Conservation (phyloP, 2,329 filamentous ascomycete species). For the Lojkania enalia region DNA sequence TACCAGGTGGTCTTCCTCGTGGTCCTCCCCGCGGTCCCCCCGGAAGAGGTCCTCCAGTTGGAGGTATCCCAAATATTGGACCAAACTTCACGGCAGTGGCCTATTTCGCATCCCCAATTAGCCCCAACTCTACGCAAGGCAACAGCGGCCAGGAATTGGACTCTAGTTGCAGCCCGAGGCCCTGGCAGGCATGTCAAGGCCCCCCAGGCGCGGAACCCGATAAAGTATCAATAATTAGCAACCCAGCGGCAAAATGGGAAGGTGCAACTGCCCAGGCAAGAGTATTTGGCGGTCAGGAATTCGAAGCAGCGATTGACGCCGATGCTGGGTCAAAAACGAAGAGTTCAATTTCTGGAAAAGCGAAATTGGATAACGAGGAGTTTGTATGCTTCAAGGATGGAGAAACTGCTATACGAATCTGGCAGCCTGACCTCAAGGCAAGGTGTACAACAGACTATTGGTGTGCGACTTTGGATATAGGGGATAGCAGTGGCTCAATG, state of each 20-base stretch:
- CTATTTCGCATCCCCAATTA: constrained; percentile 12
- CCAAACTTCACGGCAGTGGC: constrained; percentile 13
- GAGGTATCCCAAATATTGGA: not conserved
- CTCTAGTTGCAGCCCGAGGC: too few species aligned
- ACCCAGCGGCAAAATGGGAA: constrained; percentile 14
- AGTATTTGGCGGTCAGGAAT: not conserved
- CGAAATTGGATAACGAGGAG: constrained; percentile 12
- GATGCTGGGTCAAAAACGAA: not conserved
- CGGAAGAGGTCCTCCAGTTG: too few species aligned
- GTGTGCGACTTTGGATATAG: constrained; percentile 4
- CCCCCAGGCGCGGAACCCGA: not conserved
- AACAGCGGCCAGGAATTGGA: not conserved
- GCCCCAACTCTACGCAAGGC: constrained; percentile 1
- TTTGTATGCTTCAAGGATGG: constrained; percentile 20
- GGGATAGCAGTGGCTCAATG: not conserved
- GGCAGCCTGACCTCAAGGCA: too few species aligned
- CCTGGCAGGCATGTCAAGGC: not conserved
- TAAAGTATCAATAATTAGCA: constrained; percentile 6
- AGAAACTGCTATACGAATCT: too few species aligned
- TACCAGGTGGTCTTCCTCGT: not conserved
- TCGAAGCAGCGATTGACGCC: not conserved
- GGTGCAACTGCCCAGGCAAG: constrained; percentile 1
- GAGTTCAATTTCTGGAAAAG: constrained; percentile 11
- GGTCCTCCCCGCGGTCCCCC: constrained; percentile 1
- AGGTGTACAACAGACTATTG: constrained; percentile 9